Evolutionary conservation across 2,329 filamentous ascomycete species (phyloP).

Genomic region (Exophiala sideris): DNA sequence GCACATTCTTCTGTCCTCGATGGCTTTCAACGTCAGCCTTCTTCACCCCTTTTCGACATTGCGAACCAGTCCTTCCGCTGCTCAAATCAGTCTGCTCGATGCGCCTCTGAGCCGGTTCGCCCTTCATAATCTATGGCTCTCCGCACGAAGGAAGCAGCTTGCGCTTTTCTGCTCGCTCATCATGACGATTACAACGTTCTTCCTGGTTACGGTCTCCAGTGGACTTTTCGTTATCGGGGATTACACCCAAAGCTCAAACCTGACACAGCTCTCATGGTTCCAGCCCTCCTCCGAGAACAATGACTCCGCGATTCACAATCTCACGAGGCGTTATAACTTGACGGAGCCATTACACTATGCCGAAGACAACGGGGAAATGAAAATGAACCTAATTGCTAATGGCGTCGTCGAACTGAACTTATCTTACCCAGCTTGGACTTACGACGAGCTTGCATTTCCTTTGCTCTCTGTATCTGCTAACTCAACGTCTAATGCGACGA

Average conservation of each 20-base stretch:
- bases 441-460: neutral
- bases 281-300: neutral
- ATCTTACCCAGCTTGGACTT: constrained; percentile 2
- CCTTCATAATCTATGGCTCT: neutral
- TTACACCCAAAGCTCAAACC: neutral
- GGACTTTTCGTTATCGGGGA: neutral
- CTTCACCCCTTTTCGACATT: neutral
- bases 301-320: neutral
- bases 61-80: neutral
- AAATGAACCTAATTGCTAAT: neutral
- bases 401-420: neutral
- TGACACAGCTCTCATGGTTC: too few species aligned
- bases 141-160: neutral
- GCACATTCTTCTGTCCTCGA: neutral
- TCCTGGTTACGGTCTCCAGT: constrained; percentile 1
- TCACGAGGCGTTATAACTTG: neutral
- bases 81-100: neutral
- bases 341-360: neutral
- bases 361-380: neutral
- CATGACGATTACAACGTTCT: neutral
- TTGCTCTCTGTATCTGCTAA: neutral
- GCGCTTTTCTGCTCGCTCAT: neutral
- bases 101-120: neutral
- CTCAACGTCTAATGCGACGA: neutral
- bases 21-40: constrained; percentile 3